Base-by-base conservation (phyloP, 2,329 filamentous ascomycete genomes). In the Fusarium ambrosium region DNA sequence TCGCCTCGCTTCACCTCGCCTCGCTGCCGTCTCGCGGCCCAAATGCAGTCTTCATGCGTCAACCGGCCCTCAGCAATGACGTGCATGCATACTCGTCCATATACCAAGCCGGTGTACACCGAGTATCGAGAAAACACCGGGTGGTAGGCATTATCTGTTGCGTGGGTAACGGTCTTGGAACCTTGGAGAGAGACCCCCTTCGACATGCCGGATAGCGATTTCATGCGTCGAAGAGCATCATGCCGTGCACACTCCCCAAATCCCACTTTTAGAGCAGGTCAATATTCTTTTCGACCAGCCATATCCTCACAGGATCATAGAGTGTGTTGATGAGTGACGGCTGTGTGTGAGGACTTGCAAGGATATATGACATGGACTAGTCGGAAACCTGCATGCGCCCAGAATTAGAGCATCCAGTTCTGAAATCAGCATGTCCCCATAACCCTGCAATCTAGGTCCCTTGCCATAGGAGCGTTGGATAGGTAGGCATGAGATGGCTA, bases 311-410 rank as follows among this genome's bases (percentile, higher is more conserved):
- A 11, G 24, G 24, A 13, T 56, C 18, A 39, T 56, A 39, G 34
- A 41, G 20, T 39, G 48, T 20, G 11, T 32, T 36, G 36, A 66
- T 27, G 41, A 56, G 41, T 41, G 41, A 65, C 64, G 70, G 24
- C 56, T 48, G 53, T 24, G 27, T 29, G 66, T 53, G 69, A 59
- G 39, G 34, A 56, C 58, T 45, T 43, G 39, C 66, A 73, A 41
- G 59, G 55, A 66, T 70, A 45, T 55, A 34, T 34, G 61, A 75
- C 45, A 39, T 67, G 61, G 69, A 70, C 59, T 67, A 36, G 51
- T 51, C 69, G 59, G 72, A 72, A 55, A 59, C 69, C 41, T 75
- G 72, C 72, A 73, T 74, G 41, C 45, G 39, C 51, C 36, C 56
- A 63, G 58, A 64, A 56, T 22, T 58, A 48, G 29, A 62, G 39